Conservation (phyloP, 2,329 filamentous ascomycete genomes). For the Fusarium paranaense region DNA sequence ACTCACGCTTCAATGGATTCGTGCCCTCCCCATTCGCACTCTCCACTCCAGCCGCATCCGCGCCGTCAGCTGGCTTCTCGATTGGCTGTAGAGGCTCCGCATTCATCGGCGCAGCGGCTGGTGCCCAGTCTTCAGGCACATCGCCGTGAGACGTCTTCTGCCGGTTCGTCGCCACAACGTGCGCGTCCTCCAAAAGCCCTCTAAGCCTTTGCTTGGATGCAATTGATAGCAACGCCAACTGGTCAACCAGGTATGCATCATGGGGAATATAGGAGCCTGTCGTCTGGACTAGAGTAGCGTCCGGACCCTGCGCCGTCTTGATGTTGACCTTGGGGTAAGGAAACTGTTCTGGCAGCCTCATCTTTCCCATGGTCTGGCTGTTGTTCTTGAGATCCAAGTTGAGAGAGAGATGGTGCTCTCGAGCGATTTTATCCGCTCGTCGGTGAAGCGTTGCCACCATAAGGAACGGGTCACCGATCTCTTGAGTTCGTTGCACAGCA, state of each 20-base stretch:
- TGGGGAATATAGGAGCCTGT: slow-evolving; percentile 78
- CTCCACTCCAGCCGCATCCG: slow-evolving; percentile 47
- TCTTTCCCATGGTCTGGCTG: slow-evolving; percentile 57
- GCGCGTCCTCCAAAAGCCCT: slow-evolving; percentile 81
- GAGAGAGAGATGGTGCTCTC: slow-evolving; percentile 67
- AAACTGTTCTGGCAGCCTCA: slow-evolving; percentile 62
- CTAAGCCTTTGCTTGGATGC: slow-evolving; percentile 84
- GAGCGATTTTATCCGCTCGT: slow-evolving; percentile 68
- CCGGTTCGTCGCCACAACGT: slow-evolving; percentile 75
- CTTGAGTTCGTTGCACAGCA: slow-evolving; percentile 72
- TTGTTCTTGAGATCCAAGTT: slow-evolving; percentile 67
- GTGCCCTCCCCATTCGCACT: slow-evolving; percentile 65
- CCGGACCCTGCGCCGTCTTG: slow-evolving; percentile 67
- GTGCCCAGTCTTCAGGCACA: slow-evolving; percentile 80
- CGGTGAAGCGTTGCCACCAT: slow-evolving; percentile 70
- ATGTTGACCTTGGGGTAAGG: slow-evolving; percentile 65
- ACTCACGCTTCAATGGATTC: slow-evolving; percentile 71
- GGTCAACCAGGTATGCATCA: slow-evolving; percentile 81
- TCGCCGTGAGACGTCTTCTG: slow-evolving; percentile 83
- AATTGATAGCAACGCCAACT: slow-evolving; percentile 84
- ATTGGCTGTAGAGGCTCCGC: slow-evolving; percentile 52
- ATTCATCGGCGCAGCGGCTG: slow-evolving; percentile 71
- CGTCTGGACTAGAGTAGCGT: slow-evolving; percentile 72
- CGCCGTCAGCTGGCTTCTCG: slow-evolving; percentile 32
- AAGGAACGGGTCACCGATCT: slow-evolving; percentile 80